A percentile compares a stretch with the other conserved stretches of the same genome.
phyloP scores from a whole-genome alignment of 1,139 yeast species.

The Casaregolazyma suthepensis region DNA sequence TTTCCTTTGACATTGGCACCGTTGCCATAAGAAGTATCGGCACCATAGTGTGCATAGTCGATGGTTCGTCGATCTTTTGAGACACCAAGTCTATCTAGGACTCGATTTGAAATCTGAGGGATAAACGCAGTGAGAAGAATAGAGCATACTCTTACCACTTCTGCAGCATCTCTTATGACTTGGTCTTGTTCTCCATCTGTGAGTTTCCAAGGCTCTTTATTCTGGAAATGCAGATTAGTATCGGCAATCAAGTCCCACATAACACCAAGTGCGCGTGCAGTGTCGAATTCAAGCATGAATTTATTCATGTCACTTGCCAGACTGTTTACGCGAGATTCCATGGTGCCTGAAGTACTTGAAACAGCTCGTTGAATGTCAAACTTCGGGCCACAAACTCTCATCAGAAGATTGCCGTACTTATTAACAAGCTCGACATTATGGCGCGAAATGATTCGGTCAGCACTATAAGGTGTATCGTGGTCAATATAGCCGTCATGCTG shows the following conservation, averaged over 20 bases:
- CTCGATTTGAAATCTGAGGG: conserved; percentile 52
- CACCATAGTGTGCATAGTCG: conserved; percentile 41
- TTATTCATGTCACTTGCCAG: conserved; percentile 37
- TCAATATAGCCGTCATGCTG: conserved; percentile 70
- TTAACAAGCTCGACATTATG: conserved; percentile 59
- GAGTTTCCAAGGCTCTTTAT: conserved; percentile 50
- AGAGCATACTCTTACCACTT: conserved; percentile 60
- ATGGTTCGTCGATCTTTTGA: conserved; percentile 36
- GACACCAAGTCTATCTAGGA: conserved; percentile 65
- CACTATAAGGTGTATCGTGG: conserved; percentile 74
- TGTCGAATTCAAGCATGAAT: conserved; percentile 46
- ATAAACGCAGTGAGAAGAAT: conserved; percentile 66
- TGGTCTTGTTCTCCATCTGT: conserved; percentile 30
- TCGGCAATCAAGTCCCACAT: conserved; percentile 57
- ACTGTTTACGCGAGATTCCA: conserved; percentile 16
- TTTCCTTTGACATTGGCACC: conserved; percentile 40
- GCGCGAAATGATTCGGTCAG: conserved; percentile 52
- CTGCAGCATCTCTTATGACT: conserved; percentile 61
- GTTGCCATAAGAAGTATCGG: conserved; percentile 45
- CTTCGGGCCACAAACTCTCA: conserved; percentile 65
- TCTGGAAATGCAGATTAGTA: conserved; percentile 57
- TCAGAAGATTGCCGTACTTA: conserved; percentile 74
- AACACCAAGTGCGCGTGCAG: conserved; percentile 49
- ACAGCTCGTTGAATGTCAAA: conserved; percentile 45
- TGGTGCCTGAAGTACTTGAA: not conserved